Evolutionary conservation across 768 basidiomycete genomes (phyloP).

Genomic region (Russula lepida): DNA sequence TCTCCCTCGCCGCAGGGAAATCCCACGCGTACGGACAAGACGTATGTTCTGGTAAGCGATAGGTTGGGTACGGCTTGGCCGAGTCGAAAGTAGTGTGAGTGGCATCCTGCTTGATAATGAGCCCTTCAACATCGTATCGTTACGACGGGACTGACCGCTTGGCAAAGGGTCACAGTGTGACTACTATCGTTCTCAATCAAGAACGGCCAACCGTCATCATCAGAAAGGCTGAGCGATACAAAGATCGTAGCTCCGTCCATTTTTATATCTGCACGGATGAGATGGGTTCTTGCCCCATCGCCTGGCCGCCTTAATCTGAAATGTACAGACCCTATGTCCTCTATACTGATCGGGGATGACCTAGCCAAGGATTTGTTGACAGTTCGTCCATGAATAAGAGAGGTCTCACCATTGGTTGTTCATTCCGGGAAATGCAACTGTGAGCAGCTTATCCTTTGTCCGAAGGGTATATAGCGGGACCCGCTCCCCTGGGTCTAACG

Average conservation of each 20-base stretch:
- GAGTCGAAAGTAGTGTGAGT: slow-evolving; percentile 37
- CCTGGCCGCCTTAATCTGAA: slow-evolving; percentile 51
- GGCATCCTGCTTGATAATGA: slow-evolving; percentile 22
- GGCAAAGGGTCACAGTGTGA: slow-evolving; percentile 55
- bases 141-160: slow-evolving; percentile 45
- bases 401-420: slow-evolving; percentile 63
- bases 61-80: slow-evolving; percentile 39
- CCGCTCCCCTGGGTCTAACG: slow-evolving; percentile 60
- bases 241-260: slow-evolving; percentile 87
- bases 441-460: slow-evolving; percentile 64
- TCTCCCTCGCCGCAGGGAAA: slow-evolving; percentile 73
- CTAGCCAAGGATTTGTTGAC: slow-evolving; percentile 33
- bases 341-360: slow-evolving; percentile 88
- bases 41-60: slow-evolving; percentile 50
- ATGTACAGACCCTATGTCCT: slow-evolving; percentile 81
- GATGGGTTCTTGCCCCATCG: slow-evolving; percentile 34
- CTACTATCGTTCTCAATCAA: slow-evolving; percentile 84
- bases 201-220: slow-evolving; percentile 81
- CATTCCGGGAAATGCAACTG: slow-evolving; percentile 78
- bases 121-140: not conserved
- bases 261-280: slow-evolving; percentile 70
- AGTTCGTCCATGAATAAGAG: not conserved
- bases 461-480: slow-evolving; percentile 61
- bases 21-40: slow-evolving; percentile 85
- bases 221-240: slow-evolving; percentile 58